phyloP scores from a whole-genome alignment of 495 filamentous ascomycete species.

The Delitschia confertaspora region DNA sequence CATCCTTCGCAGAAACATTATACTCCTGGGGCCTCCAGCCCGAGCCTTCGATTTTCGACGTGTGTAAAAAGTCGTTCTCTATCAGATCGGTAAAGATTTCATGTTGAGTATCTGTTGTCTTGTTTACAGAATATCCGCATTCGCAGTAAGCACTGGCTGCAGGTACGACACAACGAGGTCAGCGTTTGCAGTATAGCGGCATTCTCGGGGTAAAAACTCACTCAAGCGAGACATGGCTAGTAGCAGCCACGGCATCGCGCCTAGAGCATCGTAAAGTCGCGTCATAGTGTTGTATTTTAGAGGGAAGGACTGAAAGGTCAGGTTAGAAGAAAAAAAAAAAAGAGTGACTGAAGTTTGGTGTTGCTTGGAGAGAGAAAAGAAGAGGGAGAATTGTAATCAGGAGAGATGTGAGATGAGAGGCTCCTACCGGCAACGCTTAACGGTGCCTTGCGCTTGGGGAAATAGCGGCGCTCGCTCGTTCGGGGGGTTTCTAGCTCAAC shows the following conservation, averaged over 20 bases:
- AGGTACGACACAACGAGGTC: background rate
- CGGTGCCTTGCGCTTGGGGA: too few relatives aligned
- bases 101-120: conserved; percentile 26
- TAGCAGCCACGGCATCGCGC: conserved; percentile 15
- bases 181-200: background rate
- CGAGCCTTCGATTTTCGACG: conserved; percentile 37
- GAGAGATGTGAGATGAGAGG: too few relatives aligned
- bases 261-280: conserved; percentile 9
- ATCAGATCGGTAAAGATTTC: conserved; percentile 56
- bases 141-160: conserved; percentile 49
- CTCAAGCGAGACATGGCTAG: conserved; percentile 17
- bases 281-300: conserved; percentile 6
- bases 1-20: conserved; percentile 44
- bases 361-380: background rate
- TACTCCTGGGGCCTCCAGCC: conserved; percentile 57
- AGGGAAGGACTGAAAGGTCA: conserved; percentile 1
- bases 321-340: too few relatives aligned
- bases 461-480: too few relatives aligned
- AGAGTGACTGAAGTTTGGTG: too few relatives aligned
- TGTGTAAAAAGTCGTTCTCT: conserved; percentile 58
- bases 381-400: background rate
- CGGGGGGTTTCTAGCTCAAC: too few relatives aligned
- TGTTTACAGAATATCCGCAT: conserved; percentile 56
- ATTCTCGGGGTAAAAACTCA: too few relatives aligned
- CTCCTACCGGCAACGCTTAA: too few relatives aligned